These are phyloP conservation scores for Allium fistulosum DNA, from an alignment of 106 monocot species.

Conservation along the genomic window DNA sequence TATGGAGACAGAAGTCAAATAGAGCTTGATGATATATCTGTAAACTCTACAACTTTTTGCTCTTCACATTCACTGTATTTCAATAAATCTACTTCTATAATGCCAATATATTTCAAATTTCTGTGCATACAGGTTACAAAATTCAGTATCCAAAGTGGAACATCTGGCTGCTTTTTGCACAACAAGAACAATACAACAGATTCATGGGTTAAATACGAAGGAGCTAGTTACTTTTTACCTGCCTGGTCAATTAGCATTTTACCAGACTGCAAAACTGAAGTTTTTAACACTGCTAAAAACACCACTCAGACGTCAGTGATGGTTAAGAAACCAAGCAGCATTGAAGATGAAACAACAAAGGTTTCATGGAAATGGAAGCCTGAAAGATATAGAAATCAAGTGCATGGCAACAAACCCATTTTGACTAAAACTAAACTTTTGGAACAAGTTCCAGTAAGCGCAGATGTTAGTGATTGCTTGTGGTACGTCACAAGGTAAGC, in stretches of 20 bases:
- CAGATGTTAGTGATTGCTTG: constrained; percentile 68
- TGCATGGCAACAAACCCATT: neutral
- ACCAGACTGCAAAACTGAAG: constrained; percentile 59
- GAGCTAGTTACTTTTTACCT: constrained; percentile 35
- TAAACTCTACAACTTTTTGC: no score
- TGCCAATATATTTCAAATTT: no score
- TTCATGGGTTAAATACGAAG: constrained; percentile 24
- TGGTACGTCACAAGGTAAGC: constrained; percentile 75
- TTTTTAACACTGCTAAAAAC: constrained; percentile 77
- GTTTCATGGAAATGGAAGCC: constrained; percentile 56
- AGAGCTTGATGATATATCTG: no score
- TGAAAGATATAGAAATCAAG: constrained; percentile 15
- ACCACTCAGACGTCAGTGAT: constrained; percentile 39
- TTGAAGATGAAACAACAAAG: constrained; percentile 12
- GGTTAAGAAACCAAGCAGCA: constrained; percentile 29
- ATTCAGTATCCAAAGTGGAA: constrained; percentile 18
- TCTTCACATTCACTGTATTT: no score
- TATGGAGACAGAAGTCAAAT: constrained; percentile 18
- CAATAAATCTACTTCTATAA: no score
- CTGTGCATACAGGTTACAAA: constrained; percentile 30
- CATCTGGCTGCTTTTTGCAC: constrained; percentile 49
- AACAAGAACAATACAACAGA: constrained; percentile 31
- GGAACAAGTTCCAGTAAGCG: constrained; percentile 37
- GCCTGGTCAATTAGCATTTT: constrained; percentile 76
- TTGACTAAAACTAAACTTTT: constrained; percentile 26